These are phyloP conservation scores for Pyrus pyrifolia DNA, from an alignment of 306 rosid genomes.

Conservation along the genomic window DNA sequence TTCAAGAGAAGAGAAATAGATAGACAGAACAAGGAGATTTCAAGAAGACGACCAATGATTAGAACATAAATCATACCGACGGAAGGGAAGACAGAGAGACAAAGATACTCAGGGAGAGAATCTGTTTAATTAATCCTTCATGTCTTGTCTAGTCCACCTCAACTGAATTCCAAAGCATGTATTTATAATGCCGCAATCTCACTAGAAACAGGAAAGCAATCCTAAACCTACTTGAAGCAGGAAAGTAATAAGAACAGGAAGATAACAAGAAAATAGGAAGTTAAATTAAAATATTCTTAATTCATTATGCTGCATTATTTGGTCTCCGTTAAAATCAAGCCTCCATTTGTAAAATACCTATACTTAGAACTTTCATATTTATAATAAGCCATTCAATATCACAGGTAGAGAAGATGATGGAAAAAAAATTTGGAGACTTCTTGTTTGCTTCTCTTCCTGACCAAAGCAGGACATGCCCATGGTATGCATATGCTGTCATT, in stretches of 20 bases:
- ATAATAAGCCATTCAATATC: constrained; percentile 8
- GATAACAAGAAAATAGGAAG: background rate
- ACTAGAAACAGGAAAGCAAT: background rate
- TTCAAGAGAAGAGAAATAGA: background rate
- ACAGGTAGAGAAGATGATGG: constrained; percentile 98
- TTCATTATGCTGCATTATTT: background rate
- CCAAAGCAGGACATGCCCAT: constrained; percentile 69
- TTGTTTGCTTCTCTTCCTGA: constrained; percentile 67
- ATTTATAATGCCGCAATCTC: background rate
- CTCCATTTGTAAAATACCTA: background rate
- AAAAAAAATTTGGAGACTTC: constrained; percentile 66
- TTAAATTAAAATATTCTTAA: too few relatives aligned
- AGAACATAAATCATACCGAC: background rate
- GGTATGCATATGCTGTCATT: constrained; percentile 38
- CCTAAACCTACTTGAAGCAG: background rate
- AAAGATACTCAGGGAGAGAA: background rate
- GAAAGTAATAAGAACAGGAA: background rate
- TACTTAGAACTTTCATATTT: constrained; percentile 3
- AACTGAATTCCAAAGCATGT: background rate
- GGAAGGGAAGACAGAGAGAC: background rate
- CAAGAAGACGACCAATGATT: background rate
- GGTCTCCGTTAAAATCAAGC: background rate
- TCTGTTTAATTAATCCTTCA: background rate
- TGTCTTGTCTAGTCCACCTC: background rate
- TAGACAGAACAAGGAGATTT: background rate